Evolutionary conservation across 345 rosid genomes (phyloP).

Genomic region (Salix caprea): DNA sequence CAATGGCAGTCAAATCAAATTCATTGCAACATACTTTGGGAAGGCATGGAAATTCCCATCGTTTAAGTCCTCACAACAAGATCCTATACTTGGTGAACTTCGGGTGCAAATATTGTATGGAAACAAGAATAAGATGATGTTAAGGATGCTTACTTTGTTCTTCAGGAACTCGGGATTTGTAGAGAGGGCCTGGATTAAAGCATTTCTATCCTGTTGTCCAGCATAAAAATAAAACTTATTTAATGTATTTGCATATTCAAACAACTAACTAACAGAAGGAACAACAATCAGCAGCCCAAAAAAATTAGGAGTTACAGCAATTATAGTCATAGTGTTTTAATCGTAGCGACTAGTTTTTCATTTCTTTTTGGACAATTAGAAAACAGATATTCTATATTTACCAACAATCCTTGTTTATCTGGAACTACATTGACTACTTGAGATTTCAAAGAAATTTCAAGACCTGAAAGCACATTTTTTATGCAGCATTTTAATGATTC

Average conservation of each 20-base stretch:
- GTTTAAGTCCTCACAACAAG: not conserved
- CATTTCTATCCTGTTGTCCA: constrained; percentile 59
- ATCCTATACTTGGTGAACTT: too few species aligned
- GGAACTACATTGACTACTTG: not conserved
- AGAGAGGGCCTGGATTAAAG: constrained; percentile 76
- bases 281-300: not conserved
- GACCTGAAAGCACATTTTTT: not conserved
- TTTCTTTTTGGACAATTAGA: too few species aligned
- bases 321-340: too few species aligned
- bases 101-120: not conserved
- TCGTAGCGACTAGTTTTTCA: too few species aligned
- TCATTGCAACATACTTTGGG: not conserved
- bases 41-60: not conserved
- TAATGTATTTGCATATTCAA: not conserved
- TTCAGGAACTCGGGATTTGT: constrained; percentile 85
- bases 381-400: not conserved
- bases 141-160: constrained; percentile 54
- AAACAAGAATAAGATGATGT: not conserved
- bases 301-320: not conserved
- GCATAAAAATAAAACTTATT: not conserved
- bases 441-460: too few species aligned
- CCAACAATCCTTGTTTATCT: not conserved
- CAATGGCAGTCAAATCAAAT: not conserved
- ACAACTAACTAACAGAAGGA: not conserved
- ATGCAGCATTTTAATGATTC: not conserved